Base-by-base conservation (phyloP, 139 green algal genomes). In the Dunaliella primolecta region DNA sequence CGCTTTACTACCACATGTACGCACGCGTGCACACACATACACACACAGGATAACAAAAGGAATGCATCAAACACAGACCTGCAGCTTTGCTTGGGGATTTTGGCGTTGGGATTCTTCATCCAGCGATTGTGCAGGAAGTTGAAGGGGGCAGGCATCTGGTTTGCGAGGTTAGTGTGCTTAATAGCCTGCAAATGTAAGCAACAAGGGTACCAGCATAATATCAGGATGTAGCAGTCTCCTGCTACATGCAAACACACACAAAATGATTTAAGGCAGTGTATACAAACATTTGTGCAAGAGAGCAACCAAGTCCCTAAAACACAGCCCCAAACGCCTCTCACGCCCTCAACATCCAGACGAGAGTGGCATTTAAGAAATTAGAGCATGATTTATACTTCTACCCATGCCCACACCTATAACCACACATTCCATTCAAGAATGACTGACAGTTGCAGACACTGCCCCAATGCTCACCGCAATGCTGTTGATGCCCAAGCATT, bases 51-150 rank as follows among this genome's bases (percentile, higher is more conserved):
- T n/a, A n/a, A n/a, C n/a, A n/a, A n/a, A n/a, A n/a, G n/a, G n/a
- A n/a, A n/a, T n/a, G n/a, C n/a, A n/a, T n/a, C n/a, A n/a, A n/a
- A 64, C 7, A 64, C 46, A 7, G 7, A 64, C 46, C 46, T 64
- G 46, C 46, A 64, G 33, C 64, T 82, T 38, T 88, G 80, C 36
- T 85, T 32, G 27, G 88, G 88, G 7, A 89, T 64, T 75, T 91
- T 89, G 70, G 38, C 80, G 0, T 64, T 80, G 31, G 83, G 70
- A 36, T 91, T 85, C 82, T 84, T 86, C 86, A 92, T 88, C 82
- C 85, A 92, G 70, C 86, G 87, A 35, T 57, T 37, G 80, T 92
- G 89, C 84, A 92, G 86, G 82, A 87, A 75, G 32, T 81, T 83
- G 86, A 90, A 92, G 30, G 89, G 89, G 37, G 76, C 84, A 11